phyloP scores from a whole-genome alignment of 345 rosid species.

The Linum trigynum region DNA sequence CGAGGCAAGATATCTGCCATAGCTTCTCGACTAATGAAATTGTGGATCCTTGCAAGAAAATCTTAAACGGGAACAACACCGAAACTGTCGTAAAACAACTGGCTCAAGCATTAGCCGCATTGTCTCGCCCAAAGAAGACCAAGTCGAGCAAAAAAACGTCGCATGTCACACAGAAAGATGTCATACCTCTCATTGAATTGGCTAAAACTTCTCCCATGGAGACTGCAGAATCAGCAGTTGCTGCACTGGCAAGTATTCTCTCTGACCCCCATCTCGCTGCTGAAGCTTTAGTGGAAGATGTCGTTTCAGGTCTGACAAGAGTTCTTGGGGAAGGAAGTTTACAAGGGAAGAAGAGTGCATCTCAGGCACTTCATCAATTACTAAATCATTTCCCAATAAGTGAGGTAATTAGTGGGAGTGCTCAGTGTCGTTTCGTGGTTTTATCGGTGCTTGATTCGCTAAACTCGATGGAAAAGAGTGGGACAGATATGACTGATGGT shows the following conservation, averaged over 20 bases:
- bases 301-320: constrained; percentile 69
- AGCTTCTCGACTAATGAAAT: constrained; percentile 63
- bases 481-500: constrained; percentile 44
- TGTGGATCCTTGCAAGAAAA: constrained; percentile 56
- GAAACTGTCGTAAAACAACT: constrained; percentile 66
- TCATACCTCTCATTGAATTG: constrained; percentile 56
- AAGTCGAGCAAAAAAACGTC: constrained; percentile 42
- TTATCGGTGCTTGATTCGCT: constrained; percentile 62
- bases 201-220: constrained; percentile 62
- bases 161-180: constrained; percentile 53
- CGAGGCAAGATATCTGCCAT: constrained; percentile 72
- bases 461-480: constrained; percentile 43
- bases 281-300: constrained; percentile 72
- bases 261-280: constrained; percentile 62
- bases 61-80: constrained; percentile 51
- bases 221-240: constrained; percentile 72
- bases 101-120: constrained; percentile 67
- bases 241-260: constrained; percentile 78
- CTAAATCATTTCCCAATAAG: constrained; percentile 56
- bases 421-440: constrained; percentile 48
- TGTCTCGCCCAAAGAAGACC: constrained; percentile 58
- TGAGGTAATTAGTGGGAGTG: constrained; percentile 58
- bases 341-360: constrained; percentile 70
- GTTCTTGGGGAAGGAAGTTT: constrained; percentile 71
- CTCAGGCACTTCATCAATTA: constrained; percentile 66